Base-by-base conservation (phyloP, 2,329 filamentous ascomycete genomes). In the Colletotrichum sp. region DNA sequence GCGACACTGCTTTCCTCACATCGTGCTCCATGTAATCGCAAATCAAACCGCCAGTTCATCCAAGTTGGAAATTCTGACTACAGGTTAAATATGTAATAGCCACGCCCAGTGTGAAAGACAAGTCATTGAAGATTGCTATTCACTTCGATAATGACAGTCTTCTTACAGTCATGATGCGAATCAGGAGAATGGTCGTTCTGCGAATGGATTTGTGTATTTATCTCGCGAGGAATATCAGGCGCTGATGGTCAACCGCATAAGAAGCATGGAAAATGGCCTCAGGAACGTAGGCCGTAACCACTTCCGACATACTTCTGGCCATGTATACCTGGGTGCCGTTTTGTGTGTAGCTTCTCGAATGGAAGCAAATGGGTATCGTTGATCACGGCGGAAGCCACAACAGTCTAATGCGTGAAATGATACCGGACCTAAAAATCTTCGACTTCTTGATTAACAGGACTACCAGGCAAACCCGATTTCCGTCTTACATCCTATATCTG, bases 221-320 rank as follows among this genome's bases (percentile, higher is more conserved):
- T 24, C 24, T 24, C 24, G 24, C 24, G 24, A 24, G 24, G 24
- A 24, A 39, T 18, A 39, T 4, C 36, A 39, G 36, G 2, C 2
- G 36, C 36, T 18, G 14, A 39, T 2, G 32, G 36, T 18, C 36
- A 0, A 3, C 39, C 9, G 39, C 39, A 43, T 0, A 1, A 43
- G 18, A 43, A 1, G 39, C 10, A 21, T 48, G 6, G 1, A 13
- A 10, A 12, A 7, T 13, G 2, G 43, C n/a, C 1, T 0, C 1
- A 7, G 18, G 6, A 0, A 13, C n/a, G 10, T 21, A 13, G n/a
- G n/a, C 0, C n/a, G 43, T 10, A 48, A 21, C 10, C 10, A 48
- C 43, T 48, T 48, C 1, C 10, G 43, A 21, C 43, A 24, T 24
- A 24, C 24, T 24, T 24, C 24, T 24, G 24, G 24, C 24, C 24